Conservation (phyloP, 495 filamentous ascomycete genomes). For the Penicillium lagena region DNA sequence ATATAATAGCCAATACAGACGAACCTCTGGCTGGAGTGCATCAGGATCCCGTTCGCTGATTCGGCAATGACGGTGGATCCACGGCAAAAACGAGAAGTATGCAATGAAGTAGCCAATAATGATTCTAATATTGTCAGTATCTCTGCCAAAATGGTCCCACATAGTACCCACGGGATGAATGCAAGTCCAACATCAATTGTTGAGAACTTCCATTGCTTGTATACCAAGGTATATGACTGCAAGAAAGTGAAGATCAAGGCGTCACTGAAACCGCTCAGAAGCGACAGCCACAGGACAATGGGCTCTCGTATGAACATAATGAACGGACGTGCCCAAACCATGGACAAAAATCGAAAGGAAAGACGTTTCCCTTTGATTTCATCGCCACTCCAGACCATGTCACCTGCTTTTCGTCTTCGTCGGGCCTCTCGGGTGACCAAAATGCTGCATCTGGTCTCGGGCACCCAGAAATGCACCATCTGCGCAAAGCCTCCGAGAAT, state of each 20-base stretch:
- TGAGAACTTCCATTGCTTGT: conserved; percentile 57
- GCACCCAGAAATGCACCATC: conserved; percentile 56
- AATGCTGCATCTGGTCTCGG: conserved; percentile 62
- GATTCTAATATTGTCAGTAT: too few species aligned
- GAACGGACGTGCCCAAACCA: conserved; percentile 67
- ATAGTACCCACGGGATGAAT: conserved; percentile 44
- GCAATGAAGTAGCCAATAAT: conserved; percentile 58
- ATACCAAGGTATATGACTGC: conserved; percentile 60
- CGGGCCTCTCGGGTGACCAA: conserved; percentile 62
- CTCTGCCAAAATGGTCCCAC: not conserved
- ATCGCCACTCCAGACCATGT: conserved; percentile 56
- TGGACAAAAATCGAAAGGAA: conserved; percentile 46
- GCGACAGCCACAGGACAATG: conserved; percentile 63
- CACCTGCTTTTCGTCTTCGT: conserved; percentile 50
- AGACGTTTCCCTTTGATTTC: conserved; percentile 49
- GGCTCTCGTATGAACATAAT: conserved; percentile 74
- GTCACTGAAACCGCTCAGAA: conserved; percentile 71
- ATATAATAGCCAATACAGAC: conserved; percentile 50
- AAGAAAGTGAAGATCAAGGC: conserved; percentile 80
- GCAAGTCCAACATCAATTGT: conserved; percentile 50
- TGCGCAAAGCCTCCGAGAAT: conserved; percentile 67
- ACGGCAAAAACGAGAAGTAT: conserved; percentile 58
- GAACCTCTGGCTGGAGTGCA: conserved; percentile 49
- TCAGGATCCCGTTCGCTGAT: conserved; percentile 40
- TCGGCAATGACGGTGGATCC: conserved; percentile 47